Conservation (phyloP, 1,284 basidiomycete species). For the Boletus chippewaensis region DNA sequence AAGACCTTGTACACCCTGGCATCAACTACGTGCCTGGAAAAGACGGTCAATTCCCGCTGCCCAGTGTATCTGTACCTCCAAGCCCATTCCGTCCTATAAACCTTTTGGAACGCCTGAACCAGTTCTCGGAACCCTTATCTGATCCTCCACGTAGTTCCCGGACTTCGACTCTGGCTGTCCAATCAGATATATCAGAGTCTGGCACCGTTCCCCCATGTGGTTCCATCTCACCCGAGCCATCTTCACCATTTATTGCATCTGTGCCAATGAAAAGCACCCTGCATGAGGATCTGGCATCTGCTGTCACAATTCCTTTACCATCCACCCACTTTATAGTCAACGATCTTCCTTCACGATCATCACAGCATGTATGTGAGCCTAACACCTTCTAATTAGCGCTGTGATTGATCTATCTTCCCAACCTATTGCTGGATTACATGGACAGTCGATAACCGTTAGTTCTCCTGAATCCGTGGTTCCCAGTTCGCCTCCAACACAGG, state of each 20-base stretch:
- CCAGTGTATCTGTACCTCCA: constrained; percentile 19
- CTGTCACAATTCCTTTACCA: constrained; percentile 12
- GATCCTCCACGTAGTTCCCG: constrained; percentile 1
- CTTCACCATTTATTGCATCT: constrained; percentile 22
- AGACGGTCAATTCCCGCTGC: constrained; percentile 16
- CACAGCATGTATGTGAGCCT: constrained; percentile 20
- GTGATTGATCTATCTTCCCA: constrained; percentile 3
- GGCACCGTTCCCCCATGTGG: constrained; percentile 21
- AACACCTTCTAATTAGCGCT: not conserved
- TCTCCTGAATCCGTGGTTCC: constrained; percentile 1
- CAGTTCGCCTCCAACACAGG: constrained; percentile 2
- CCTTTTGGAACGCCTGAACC: constrained; percentile 27
- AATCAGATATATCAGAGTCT: constrained; percentile 1
- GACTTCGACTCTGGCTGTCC: constrained; percentile 3
- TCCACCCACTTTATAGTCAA: constrained; percentile 25
- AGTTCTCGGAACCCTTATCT: constrained; percentile 7
- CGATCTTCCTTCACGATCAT: constrained; percentile 37
- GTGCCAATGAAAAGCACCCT: constrained; percentile 2
- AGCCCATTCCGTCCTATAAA: constrained; percentile 32
- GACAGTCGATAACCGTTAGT: constrained; percentile 1
- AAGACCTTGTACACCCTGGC: constrained; percentile 26
- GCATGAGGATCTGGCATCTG: constrained; percentile 3
- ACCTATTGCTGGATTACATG: not conserved
- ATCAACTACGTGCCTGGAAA: constrained; percentile 16
- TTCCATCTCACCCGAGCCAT: constrained; percentile 41